Percentiles rank a stretch among this genome's conserved stretches.
Conservation (phyloP, 306 rosid genomes). For the Pterocarpus macrocarpus region DNA sequence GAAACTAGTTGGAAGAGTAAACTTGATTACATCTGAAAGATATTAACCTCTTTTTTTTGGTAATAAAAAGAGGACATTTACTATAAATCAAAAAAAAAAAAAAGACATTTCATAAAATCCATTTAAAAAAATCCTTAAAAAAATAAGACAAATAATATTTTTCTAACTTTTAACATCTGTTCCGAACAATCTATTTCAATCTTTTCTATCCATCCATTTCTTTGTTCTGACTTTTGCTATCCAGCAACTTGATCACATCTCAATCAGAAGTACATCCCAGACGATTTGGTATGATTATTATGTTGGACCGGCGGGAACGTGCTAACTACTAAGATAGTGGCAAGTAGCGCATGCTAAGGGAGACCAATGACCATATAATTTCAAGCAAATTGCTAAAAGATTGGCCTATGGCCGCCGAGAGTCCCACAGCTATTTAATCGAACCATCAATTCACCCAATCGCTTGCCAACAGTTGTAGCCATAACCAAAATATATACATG, state of each 20-base stretch:
- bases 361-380: slow-evolving; percentile 8
- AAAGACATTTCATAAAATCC: too few relatives aligned
- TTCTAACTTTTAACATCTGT: too few relatives aligned
- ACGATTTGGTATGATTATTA: neutral
- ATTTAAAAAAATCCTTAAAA: too few relatives aligned
- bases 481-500: neutral
- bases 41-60: too few relatives aligned
- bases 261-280: neutral
- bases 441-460: neutral
- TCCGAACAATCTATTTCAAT: too few relatives aligned
- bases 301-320: neutral
- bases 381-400: neutral
- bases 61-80: too few relatives aligned
- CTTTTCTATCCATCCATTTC: too few relatives aligned
- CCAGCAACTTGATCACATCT: too few relatives aligned
- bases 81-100: too few relatives aligned
- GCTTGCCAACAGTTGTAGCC: neutral
- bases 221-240: too few relatives aligned
- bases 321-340: neutral
- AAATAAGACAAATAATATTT: too few relatives aligned
- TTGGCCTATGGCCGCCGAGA: neutral
- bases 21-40: accelerated
- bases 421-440: slow-evolving; percentile 27
- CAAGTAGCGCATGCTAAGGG: slow-evolving; percentile 20
- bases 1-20: too few relatives aligned